Conservation (phyloP, 257 asterid genomes). For the Gynochthodes officinalis region DNA sequence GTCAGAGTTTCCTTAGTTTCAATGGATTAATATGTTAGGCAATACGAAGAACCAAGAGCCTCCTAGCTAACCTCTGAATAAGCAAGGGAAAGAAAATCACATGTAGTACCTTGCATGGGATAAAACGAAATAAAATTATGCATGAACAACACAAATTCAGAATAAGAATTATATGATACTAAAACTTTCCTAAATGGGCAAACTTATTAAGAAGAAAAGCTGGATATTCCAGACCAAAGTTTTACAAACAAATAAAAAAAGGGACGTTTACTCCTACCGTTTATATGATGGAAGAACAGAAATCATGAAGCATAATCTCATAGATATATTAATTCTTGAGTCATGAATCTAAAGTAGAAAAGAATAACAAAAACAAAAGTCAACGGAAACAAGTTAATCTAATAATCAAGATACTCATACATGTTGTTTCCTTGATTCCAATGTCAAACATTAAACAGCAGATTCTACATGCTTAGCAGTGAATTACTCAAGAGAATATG, state of each 20-base stretch:
- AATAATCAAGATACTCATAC: constrained; percentile 75
- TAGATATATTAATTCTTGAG: neutral
- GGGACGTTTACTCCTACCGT: neutral
- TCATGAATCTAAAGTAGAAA: too few species aligned
- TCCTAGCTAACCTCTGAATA: too few species aligned
- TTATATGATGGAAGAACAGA: neutral
- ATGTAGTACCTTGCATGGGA: constrained; percentile 57
- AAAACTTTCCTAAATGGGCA: neutral
- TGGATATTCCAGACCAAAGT: neutral
- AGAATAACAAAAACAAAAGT: too few species aligned
- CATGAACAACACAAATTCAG: neutral
- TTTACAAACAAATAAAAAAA: neutral
- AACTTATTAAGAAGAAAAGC: neutral
- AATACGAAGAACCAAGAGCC: too few species aligned
- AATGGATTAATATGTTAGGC: too few species aligned
- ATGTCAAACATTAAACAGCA: constrained; percentile 55
- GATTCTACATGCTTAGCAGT: constrained; percentile 74
- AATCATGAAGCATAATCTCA: neutral
- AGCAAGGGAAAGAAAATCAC: too few species aligned
- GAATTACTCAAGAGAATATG: neutral
- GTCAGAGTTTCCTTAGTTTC: too few species aligned
- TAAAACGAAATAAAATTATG: constrained; percentile 6
- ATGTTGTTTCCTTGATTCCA: constrained; percentile 89
- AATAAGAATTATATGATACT: neutral
- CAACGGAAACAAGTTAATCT: neutral